Evolutionary conservation across 306 rosid genomes (phyloP).

Genomic region (Cicer chorassanicum): DNA sequence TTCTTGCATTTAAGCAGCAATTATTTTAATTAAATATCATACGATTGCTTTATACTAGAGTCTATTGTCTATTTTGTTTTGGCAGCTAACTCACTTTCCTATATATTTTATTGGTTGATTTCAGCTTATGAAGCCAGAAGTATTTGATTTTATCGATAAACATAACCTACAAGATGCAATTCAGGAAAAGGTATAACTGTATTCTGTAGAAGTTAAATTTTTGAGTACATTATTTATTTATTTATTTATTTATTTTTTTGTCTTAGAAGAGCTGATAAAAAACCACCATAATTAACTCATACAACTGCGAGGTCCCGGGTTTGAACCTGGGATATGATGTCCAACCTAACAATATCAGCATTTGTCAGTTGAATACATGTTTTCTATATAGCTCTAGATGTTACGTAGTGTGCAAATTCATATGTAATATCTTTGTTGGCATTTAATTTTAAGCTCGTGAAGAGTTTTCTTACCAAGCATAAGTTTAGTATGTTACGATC

Average conservation of each 20-base stretch:
- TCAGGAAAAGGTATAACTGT: constrained; percentile 76
- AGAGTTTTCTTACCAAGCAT: constrained; percentile 40
- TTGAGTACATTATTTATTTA: constrained; percentile 35
- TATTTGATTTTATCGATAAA: constrained; percentile 89
- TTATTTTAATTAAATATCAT: constrained; percentile 21
- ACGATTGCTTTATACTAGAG: constrained; percentile 25
- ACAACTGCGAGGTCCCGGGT: too few relatives aligned
- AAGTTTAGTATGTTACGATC: constrained; percentile 12
- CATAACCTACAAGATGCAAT: constrained; percentile 77
- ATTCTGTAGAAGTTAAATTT: constrained; percentile 13
- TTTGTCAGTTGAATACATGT: constrained; percentile 10
- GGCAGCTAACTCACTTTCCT: constrained; percentile 29
- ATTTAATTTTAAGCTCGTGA: constrained; percentile 17
- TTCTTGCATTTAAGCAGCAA: constrained; percentile 34
- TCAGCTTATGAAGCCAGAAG: constrained; percentile 90
- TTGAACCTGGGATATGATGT: too few relatives aligned
- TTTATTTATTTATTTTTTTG: constrained; percentile 8
- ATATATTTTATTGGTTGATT: constrained; percentile 42
- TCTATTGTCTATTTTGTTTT: constrained; percentile 35
- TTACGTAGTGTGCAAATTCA: constrained; percentile 24
- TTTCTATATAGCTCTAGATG: constrained; percentile 27
- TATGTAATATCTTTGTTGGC: constrained; percentile 25
- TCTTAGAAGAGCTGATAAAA: too few relatives aligned
- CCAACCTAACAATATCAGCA: too few relatives aligned
- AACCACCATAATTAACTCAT: too few relatives aligned